These are phyloP conservation scores for Cladosporium sp. DNA, from an alignment of 2,329 filamentous ascomycete species.

Conservation along the genomic window DNA sequence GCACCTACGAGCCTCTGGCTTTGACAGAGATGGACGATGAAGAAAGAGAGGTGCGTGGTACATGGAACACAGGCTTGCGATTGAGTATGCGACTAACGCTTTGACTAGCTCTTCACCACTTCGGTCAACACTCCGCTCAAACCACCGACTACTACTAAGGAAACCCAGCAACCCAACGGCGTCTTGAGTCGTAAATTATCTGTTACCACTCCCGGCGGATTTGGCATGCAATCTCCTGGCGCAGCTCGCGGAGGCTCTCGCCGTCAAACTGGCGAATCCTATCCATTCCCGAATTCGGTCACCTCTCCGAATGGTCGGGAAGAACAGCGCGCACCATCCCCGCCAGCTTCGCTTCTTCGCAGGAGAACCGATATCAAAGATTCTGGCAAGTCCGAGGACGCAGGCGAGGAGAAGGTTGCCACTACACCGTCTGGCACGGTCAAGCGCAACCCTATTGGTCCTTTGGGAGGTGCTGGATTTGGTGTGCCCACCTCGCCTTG, in stretches of 20 bases:
- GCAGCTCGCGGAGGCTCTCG: slow-evolving; percentile 66
- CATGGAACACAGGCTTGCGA: background rate
- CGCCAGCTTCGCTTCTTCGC: slow-evolving; percentile 57
- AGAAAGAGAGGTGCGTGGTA: slow-evolving; percentile 58
- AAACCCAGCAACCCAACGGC: slow-evolving; percentile 50
- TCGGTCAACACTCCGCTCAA: slow-evolving; percentile 95
- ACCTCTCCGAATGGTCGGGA: slow-evolving; percentile 63
- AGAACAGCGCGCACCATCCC: slow-evolving; percentile 57
- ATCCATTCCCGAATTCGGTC: slow-evolving; percentile 47
- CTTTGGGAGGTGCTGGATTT: slow-evolving; percentile 45
- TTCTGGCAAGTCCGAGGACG: slow-evolving; percentile 27
- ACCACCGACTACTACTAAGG: slow-evolving; percentile 68
- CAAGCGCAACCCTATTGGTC: slow-evolving; percentile 54
- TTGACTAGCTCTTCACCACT: slow-evolving; percentile 60
- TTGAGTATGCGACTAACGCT: background rate
- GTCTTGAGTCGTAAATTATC: slow-evolving; percentile 70
- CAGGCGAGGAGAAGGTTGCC: slow-evolving; percentile 34
- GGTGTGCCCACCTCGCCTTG: slow-evolving; percentile 53
- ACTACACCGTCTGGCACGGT: slow-evolving; percentile 48
- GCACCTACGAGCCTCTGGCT: slow-evolving; percentile 66
- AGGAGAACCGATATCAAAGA: slow-evolving; percentile 61
- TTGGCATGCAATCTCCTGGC: slow-evolving; percentile 69
- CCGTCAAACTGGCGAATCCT: slow-evolving; percentile 78
- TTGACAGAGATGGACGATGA: slow-evolving; percentile 68
- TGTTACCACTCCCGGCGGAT: slow-evolving; percentile 60